Evolutionary conservation across 2,329 filamentous ascomycete genomes (phyloP), one percentile per base, ranked within the genome.

Genomic region (Allantophomopsis cytisporea): DNA sequence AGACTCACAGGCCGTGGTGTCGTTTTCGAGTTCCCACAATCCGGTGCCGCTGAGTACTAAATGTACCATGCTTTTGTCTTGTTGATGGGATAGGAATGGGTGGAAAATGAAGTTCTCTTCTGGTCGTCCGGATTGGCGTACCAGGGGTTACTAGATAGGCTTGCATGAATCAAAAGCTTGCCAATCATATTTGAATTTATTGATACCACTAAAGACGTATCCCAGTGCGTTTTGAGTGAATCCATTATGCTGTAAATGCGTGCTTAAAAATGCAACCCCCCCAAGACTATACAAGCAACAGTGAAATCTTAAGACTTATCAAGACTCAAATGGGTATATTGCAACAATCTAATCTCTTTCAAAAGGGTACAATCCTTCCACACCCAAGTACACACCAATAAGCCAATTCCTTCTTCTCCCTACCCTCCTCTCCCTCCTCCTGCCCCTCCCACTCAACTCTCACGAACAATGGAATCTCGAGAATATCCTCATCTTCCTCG

Each of bases 11-110:
- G 91, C 69, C 91, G 93, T 71, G 79, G 79, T 64, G 91, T 96
- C 64, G 79, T 80, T 69, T 98, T 98, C 64, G 91, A 98, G 80
- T 98, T 98, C 80, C 91, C 91, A 59, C 83, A 93, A 74, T 75
- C 74, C 62, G 72, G 72, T 60, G 66, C 71, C 60, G 58, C 76
- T 55, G 88, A 94, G 63, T 93, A 83, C 71, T 94, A 91, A 73
- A 51, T 42, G 39, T 43, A 39, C n/a, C 23, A 28, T 28, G 23
- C 23, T 41, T 38, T 43, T 43, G 38, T 30, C 33, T 14, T 28
- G 41, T 33, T 28, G 23, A 28, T 28, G 36, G 51, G 51, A 51
- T 54, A 56, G 56, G 55, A 54, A 48, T 60, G 50, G 52, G 47
- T 18, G 35, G 17, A 35, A n/a, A 21, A 20, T 32, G 15, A 39